Evolutionary conservation across 2,329 filamentous ascomycete genomes (phyloP), one percentile per base, ranked within the genome.

Genomic region (Verticillium dahliae): DNA sequence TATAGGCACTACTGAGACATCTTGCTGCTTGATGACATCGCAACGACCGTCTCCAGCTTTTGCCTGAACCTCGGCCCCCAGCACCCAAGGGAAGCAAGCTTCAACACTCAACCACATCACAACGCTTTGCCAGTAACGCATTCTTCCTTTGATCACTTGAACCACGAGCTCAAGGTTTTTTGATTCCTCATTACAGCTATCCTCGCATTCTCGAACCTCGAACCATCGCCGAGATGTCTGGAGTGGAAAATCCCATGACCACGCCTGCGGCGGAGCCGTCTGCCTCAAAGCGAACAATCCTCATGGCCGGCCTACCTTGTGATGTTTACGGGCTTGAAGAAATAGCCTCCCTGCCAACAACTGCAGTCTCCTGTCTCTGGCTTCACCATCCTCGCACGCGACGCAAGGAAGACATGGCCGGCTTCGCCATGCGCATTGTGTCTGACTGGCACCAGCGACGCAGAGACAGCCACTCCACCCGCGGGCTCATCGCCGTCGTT

Each of bases 261-360:
- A 39, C 60, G 55, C 72, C 80, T 14, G 71, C 76, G 11, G 69
- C 77, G 3, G 69, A 75, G n/a, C 75, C 78, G 6, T 6, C 70
- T 55, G 76, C 92, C 62, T 95, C 91, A 27, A 78, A 80, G 64
- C 83, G 80, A 64, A 88, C 86, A 22, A 80, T 90, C 67, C 84
- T 87, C 63, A 90, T 98, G 72, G 86, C 89, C 54, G 92, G 92
- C 56, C 85, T 97, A 60, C 80, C 90, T 10, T 86, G 90, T 58
- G 90, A 91, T 63, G 81, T 97, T 62, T 93, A 93, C 74, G 93
- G 94, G 18, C 84, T 97, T 1, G 77, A 86, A 35, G 91, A 97
- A 71, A 81, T 97, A 0, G 60, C 79, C 0, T 62, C 72, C 3
- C 71, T 67, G 45, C 72, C 79, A 7, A 74, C 78, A 18, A 75